These are phyloP conservation scores for Pichia sp. DNA, from an alignment of 1,139 yeast species.

Conservation along the genomic window DNA sequence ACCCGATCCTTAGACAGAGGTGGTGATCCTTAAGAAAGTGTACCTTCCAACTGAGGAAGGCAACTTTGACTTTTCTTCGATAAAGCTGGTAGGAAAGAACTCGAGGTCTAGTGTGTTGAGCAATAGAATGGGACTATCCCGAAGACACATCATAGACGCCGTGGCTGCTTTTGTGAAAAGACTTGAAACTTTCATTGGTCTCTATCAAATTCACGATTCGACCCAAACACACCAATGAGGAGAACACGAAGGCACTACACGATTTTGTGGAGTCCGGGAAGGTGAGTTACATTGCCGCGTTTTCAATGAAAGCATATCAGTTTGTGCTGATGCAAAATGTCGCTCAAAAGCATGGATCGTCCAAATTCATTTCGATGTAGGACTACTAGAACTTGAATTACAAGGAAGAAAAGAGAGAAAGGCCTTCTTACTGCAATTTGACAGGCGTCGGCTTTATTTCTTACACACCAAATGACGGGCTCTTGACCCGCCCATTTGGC, in stretches of 20 bases:
- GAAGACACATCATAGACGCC: conserved; percentile 52
- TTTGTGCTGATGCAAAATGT: conserved; percentile 46
- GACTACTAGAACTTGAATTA: conserved; percentile 49
- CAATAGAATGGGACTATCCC: conserved; percentile 43
- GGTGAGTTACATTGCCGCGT: conserved; percentile 53
- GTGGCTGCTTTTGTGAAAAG: conserved; percentile 43
- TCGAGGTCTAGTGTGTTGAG: conserved; percentile 26
- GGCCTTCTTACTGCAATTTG: conserved; percentile 48
- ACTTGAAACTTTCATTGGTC: conserved; percentile 48
- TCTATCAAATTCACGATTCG: conserved; percentile 47
- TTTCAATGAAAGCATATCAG: conserved; percentile 46
- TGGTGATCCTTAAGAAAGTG: conserved; percentile 45
- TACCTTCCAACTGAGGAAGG: conserved; percentile 31
- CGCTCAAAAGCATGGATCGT: conserved; percentile 49
- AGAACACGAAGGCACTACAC: conserved; percentile 50
- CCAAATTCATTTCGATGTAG: conserved; percentile 56
- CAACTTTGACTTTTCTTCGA: conserved; percentile 17
- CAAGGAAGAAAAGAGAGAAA: conserved; percentile 58
- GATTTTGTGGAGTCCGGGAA: conserved; percentile 45
- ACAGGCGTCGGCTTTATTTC: conserved; percentile 46
- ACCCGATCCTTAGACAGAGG: conserved; percentile 40
- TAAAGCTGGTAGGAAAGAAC: conserved; percentile 13
- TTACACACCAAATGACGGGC: conserved; percentile 46
- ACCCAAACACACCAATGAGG: conserved; percentile 41
- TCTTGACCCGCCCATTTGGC: conserved; percentile 38